A percentile compares a stretch with the other conserved stretches of the same genome.
These are phyloP conservation scores for Priceomyces melissophilus DNA, from an alignment of 805 yeast genomes.

Conservation along the genomic window DNA sequence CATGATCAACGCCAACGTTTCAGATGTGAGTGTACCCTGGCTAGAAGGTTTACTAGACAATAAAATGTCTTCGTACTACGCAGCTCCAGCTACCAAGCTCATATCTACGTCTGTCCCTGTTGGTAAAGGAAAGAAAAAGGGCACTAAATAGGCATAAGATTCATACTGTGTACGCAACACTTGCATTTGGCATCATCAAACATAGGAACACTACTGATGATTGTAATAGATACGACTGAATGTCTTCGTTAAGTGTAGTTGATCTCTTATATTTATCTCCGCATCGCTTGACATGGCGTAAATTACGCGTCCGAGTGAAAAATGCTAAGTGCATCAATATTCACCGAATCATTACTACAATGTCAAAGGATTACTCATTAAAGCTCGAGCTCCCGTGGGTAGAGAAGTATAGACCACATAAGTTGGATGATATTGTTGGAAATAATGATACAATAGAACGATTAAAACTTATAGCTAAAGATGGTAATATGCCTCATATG, in stretches of 20 bases:
- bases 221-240: no score
- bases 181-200: no score
- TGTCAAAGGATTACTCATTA: slow-evolving; percentile 8
- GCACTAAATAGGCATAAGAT: no score
- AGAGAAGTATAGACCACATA: slow-evolving; percentile 89
- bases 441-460: slow-evolving; percentile 87
- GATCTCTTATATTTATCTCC: no score
- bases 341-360: slow-evolving; percentile 1
- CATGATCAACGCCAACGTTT: slow-evolving; percentile 25
- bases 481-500: slow-evolving; percentile 96
- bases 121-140: slow-evolving; percentile 10
- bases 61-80: slow-evolving; percentile 12
- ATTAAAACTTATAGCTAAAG: slow-evolving; percentile 75
- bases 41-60: slow-evolving; percentile 28
- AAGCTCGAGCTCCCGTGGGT: slow-evolving; percentile 53
- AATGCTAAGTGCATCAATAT: no score
- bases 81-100: slow-evolving; percentile 38
- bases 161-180: no score
- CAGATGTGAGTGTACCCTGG: slow-evolving; percentile 46
- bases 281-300: no score
- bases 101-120: slow-evolving; percentile 48
- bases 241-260: no score
- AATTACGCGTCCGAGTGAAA: no score
- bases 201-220: no score
- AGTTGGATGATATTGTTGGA: slow-evolving; percentile 84